Evolutionary conservation across 108 stramenopile genomes (phyloP).

Genomic region (Cyclotella cryptica): DNA sequence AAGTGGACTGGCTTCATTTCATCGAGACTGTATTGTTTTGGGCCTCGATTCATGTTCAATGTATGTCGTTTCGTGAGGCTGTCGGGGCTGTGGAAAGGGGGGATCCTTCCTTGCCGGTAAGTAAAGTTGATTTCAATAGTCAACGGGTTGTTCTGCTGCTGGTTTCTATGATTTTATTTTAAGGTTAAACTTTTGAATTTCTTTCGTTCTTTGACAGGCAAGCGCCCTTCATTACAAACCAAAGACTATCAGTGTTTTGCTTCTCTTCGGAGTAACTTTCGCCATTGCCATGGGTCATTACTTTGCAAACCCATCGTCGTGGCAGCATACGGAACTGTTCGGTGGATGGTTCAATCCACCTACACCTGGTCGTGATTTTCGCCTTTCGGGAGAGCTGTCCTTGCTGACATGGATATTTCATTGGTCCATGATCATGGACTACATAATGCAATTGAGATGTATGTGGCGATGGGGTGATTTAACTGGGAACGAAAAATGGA

Average conservation of each 20-base stretch:
- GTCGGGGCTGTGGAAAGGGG: constrained; percentile 16
- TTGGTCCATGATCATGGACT: constrained; percentile 48
- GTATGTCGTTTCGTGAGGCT: constrained; percentile 45
- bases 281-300: constrained; percentile 20
- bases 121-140: background rate
- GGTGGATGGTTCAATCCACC: constrained; percentile 32
- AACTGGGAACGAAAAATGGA: constrained; percentile 35
- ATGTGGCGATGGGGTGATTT: constrained; percentile 50
- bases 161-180: background rate
- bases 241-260: constrained; percentile 10
- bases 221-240: constrained; percentile 24
- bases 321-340: constrained; percentile 27
- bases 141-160: background rate
- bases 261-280: constrained; percentile 7
- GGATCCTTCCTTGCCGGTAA: constrained; percentile 28
- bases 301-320: constrained; percentile 7
- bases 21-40: constrained; percentile 39
- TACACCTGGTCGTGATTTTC: background rate
- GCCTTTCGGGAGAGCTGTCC: constrained; percentile 30
- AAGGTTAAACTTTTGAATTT: background rate
- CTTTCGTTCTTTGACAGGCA: constrained; percentile 4
- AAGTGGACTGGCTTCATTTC: constrained; percentile 52
- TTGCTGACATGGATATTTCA: constrained; percentile 47
- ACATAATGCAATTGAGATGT: constrained; percentile 13
- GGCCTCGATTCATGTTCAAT: constrained; percentile 43